Percentiles rank a stretch among this genome's conserved stretches.
Evolutionary conservation across 73 alveolate genomes (phyloP).

Genomic region (Stentor coeruleus): DNA sequence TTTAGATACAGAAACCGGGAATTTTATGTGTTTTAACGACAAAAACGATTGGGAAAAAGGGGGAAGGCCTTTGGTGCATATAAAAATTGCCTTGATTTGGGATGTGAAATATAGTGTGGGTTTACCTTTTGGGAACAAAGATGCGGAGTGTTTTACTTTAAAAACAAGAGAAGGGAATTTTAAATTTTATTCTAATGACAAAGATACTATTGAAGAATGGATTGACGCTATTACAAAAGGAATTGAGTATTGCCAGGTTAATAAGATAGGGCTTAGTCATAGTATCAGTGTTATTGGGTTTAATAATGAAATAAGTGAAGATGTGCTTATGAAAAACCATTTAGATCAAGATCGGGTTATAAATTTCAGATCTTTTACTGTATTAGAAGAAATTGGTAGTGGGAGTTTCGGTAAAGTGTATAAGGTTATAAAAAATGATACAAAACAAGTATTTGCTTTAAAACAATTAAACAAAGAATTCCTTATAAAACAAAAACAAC

Average conservation of each 20-base stretch:
- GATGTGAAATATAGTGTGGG: not conserved
- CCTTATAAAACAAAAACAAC: slow-evolving; percentile 62
- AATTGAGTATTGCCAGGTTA: slow-evolving; percentile 10
- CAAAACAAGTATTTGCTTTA: slow-evolving; percentile 73
- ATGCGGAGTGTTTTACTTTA: slow-evolving; percentile 4
- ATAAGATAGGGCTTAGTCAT: not conserved
- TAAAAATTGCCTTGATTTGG: not conserved
- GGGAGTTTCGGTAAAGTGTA: slow-evolving; percentile 93
- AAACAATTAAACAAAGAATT: slow-evolving; percentile 80
- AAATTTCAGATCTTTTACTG: slow-evolving; percentile 21
- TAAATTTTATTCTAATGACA: not conserved
- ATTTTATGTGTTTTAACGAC: not conserved
- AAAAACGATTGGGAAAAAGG: not conserved
- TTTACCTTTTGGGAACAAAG: not conserved
- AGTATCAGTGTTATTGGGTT: not conserved
- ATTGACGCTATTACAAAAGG: not conserved
- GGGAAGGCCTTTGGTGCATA: not conserved
- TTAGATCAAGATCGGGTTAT: not conserved
- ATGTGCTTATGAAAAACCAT: not conserved
- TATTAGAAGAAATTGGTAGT: slow-evolving; percentile 66
- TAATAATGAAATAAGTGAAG: not conserved
- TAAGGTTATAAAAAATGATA: slow-evolving; percentile 80
- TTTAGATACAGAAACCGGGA: not conserved
- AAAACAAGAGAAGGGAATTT: not conserved
- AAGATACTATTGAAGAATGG: not conserved